Evolutionary conservation across 345 rosid genomes (phyloP), one percentile per base, ranked within the genome.

Genomic region (Aquilaria yunnanensis): DNA sequence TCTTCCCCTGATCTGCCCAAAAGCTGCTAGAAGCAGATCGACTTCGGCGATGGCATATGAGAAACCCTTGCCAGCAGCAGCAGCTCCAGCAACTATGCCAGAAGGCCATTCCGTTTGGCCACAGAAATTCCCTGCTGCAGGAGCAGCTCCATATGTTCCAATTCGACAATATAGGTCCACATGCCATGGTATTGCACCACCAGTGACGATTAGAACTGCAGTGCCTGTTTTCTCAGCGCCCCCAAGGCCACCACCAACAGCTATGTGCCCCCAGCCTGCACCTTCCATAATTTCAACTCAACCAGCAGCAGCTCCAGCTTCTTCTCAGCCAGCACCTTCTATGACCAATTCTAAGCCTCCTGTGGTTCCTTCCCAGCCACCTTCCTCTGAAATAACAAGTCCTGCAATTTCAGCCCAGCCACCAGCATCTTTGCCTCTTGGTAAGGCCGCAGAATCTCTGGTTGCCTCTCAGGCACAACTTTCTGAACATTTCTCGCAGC

Each of bases 211-310:
- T 71, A 86, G 98, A 77, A 84, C 79, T 3, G 71, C 86, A 6
- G 82, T 81, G 51, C 97, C 98, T 1, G 92, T 87, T 63, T 93
- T 84, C 72, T 83, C 98, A 13, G 92, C 98, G 34, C 97, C 97
- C 32, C 93, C 85, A 16, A 67, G 61, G n/a, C 84, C 80, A 37
- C 76, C 73, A 14, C 69, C 86, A 51, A 70, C 78, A 54, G 61
- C 59, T 5, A 59, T 75, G 37, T 58, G 80, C 23, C 51, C 78
- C 33, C 77, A 81, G 32, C 62, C 58, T 34, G 67, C 67, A 41
- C 30, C 67, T 56, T 54, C 65, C 32, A 48, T 46, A 4, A 49
- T 74, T 47, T 64, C 82, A 14, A 49, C 73, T 53, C 76, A 77
- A 70, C 73, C 57, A 23, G 66, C 70, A 14, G 59, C 72, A 10